Conservation (phyloP, 352 stramenopile genomes). For the Blastocystis sp. region DNA sequence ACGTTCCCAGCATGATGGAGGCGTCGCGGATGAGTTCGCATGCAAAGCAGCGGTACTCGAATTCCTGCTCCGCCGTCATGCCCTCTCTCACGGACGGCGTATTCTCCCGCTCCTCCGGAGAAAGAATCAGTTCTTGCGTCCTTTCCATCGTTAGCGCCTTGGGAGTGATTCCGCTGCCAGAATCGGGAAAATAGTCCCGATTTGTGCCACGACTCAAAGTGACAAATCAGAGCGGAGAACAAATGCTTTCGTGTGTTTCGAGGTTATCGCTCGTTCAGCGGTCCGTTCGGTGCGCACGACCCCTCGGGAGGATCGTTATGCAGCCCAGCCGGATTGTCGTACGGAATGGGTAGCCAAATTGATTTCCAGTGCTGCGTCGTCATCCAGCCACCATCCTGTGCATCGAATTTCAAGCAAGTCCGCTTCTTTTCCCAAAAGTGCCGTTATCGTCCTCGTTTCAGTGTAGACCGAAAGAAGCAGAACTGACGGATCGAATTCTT, state of each 20-base stretch:
- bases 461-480: slow-evolving; percentile 28
- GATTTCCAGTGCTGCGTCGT: not conserved
- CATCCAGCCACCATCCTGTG: not conserved
- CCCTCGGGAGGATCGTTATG: not conserved
- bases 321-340: not conserved
- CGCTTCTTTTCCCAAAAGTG: slow-evolving; percentile 43
- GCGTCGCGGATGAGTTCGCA: slow-evolving; percentile 72
- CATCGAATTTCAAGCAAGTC: not conserved
- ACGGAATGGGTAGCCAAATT: not conserved
- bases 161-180: no score
- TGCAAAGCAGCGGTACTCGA: slow-evolving; percentile 61
- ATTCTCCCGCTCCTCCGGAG: slow-evolving; percentile 42
- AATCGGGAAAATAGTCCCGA: no score
- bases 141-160: not conserved
- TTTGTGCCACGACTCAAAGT: no score
- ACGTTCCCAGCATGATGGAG: not conserved
- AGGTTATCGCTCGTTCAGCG: not conserved
- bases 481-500: slow-evolving; percentile 29
- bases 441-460: not conserved
- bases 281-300: not conserved
- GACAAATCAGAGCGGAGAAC: no score
- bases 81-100: slow-evolving; percentile 32
- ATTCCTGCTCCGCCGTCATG: slow-evolving; percentile 43
- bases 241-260: not conserved
- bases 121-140: slow-evolving; percentile 16